Percentiles rank a stretch among this genome's conserved stretches.
phyloP scores from a whole-genome alignment of 2,329 filamentous ascomycete species.

The Talaromyces atroroseus region DNA sequence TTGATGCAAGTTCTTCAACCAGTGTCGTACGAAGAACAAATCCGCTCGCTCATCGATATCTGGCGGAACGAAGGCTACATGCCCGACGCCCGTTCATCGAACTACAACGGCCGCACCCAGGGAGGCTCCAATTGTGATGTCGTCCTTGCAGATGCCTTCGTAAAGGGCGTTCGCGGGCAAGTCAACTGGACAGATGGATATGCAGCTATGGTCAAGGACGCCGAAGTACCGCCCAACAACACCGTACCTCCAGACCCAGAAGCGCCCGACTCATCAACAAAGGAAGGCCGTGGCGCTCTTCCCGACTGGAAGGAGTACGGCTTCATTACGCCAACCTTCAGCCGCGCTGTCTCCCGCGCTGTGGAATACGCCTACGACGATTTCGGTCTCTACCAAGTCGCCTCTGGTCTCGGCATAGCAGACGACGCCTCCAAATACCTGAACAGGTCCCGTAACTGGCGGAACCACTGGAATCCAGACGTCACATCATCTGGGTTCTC shows the following conservation, averaged over 20 bases:
- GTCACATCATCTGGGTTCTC: slow-evolving; percentile 58
- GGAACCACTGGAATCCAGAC: slow-evolving; percentile 59
- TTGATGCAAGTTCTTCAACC: slow-evolving; percentile 66
- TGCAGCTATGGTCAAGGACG: slow-evolving; percentile 66
- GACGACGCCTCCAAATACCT: slow-evolving; percentile 57
- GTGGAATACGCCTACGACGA: slow-evolving; percentile 77
- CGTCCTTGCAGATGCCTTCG: slow-evolving; percentile 60
- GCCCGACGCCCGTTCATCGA: slow-evolving; percentile 68
- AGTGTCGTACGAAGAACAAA: slow-evolving; percentile 57
- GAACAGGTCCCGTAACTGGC: slow-evolving; percentile 59
- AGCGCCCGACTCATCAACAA: slow-evolving; percentile 61
- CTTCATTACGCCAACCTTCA: slow-evolving; percentile 67
- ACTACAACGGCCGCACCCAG: slow-evolving; percentile 68
- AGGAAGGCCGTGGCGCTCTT: slow-evolving; percentile 65
- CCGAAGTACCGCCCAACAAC: slow-evolving; percentile 63
- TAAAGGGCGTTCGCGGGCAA: slow-evolving; percentile 58
- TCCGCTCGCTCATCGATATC: slow-evolving; percentile 66
- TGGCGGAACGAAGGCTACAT: slow-evolving; percentile 66
- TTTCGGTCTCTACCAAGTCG: slow-evolving; percentile 62
- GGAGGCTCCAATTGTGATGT: slow-evolving; percentile 70
- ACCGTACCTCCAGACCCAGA: slow-evolving; percentile 53
- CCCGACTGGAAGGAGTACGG: slow-evolving; percentile 65
- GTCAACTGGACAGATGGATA: slow-evolving; percentile 67
- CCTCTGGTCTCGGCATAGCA: slow-evolving; percentile 50
- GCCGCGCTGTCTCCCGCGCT: slow-evolving; percentile 64